Base-by-base conservation (phyloP, 176 grass and related monocot genomes). In the Raddia distichophylla region DNA sequence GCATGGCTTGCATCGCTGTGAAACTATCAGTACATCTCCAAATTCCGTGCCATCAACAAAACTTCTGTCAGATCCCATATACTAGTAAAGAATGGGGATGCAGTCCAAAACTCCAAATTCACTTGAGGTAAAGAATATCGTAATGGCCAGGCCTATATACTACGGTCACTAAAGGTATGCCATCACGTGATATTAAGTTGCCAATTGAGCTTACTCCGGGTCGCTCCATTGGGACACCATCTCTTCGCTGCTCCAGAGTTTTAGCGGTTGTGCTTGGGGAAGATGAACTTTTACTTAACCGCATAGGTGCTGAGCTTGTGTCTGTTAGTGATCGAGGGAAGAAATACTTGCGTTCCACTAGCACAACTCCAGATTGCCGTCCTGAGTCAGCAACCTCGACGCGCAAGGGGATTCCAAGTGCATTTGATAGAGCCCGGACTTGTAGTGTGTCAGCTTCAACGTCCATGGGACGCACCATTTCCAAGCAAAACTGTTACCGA, bases 401-500 rank as follows among this genome's bases (percentile, higher is more conserved):
- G 6, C 22, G 76, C 84, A 80, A 37, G 9, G 48, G 84, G 3
- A 86, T 73, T 22, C 76, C 84, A 47, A 86, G 84, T 20, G 68
- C 84, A 20, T 57, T 35, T 5, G 76, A 80, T n/a, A 86, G 40
- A 64, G 59, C 76, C n/a, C 58, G 64, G 2, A 79, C 42, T 55
- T 32, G 48, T 55, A 73, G 1, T 5, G 1, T 6, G 13, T 14
- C 0, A 12, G 59, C 59, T 15, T 34, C 48, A 64, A 44, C 11
- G 14, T 48, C 47, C 7, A 64, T 13, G 48, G 67, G 67, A 37
- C 76, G 84, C 67, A 80, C 58, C 7, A 3, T 18, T 3, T 5
- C 11, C n/a, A 8, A 1, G 67, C 84, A 79, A 64, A 55, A 65
- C 76, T 86, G 75, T 47, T 54, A 73, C 34, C 83, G 79, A 70